Base-by-base conservation (phyloP, 257 asterid genomes). In the Mentha longifolia region DNA sequence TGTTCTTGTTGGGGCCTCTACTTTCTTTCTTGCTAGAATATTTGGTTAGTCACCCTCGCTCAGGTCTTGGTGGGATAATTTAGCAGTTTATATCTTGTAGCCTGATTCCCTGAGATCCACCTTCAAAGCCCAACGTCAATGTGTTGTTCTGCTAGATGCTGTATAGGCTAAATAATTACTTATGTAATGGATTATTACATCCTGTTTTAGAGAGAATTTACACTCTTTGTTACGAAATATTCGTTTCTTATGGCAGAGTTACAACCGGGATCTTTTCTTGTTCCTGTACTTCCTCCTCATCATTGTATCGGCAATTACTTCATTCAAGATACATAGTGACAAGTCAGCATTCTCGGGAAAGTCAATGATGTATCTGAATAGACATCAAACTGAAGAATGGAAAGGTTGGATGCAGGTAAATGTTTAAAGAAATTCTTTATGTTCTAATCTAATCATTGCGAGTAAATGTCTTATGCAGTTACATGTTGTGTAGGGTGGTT, bases 371-470 rank as follows among this genome's bases (percentile, higher is more conserved):
- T 92, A 92, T 73, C 81, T 92, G 60, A 92, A 90, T 82, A 84
- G 98, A 77, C 97, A 92, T 82, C 98, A 92, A 80, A 92, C 98
- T 56, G 97, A 92, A 83, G 98, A 92, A 77, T 90, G 98, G 98
- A 92, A 85, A 84, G 98, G 98, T 16, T 88, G 96, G 98, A 92
- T 92, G 98, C 97, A 92, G 95, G 97, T 92, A 75, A 74, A 57
- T 49, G 51, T 66, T 67, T 13, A 15, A 43, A 49, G 54, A 25
- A 7, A 55, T 74, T 20, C 22, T 72, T 63, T 66, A 57, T 56
- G 25, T 51, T 49, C 50, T 45, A 54, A 52, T 65, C 8, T 28
- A 7, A 55, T 49, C 39, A 15, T 8, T 15, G 54, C 54, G 0
- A 17, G 54, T 47, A 3, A 1, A 15, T 47, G 54, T 47, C 9